Base-by-base conservation (phyloP, 1,284 basidiomycete genomes). In the Ustilago bromivora region DNA sequence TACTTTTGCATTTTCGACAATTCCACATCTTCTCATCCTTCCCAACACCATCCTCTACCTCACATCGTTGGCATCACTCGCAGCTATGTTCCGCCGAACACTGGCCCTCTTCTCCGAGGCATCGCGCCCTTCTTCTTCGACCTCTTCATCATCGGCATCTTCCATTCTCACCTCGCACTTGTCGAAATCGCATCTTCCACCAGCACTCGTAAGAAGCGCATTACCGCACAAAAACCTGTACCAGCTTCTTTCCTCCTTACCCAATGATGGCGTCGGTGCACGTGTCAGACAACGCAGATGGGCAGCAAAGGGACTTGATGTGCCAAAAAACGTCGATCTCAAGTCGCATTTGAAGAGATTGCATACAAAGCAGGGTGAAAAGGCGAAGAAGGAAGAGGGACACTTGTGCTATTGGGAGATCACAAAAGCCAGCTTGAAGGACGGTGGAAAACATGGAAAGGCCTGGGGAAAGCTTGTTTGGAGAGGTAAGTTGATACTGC, bases 361-460 rank as follows among this genome's bases (percentile, higher is more conserved):
- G 36, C 61, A 66, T 19, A n/a, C 53, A 17, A n/a, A 57, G 31
- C 23, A 19, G 17, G 51, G 59, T 4, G 53, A 4, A 10, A 57
- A 56, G 53, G 46, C 34, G 49, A 23, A 32, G 13, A 71, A 74
- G 57, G 53, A 71, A 0, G 49, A 72, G 13, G 66, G 43, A 4
- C 65, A 71, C 36, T 40, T 74, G 19, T 79, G 79, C 55, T 81
- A 81, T 19, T 81, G 79, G 79, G 62, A 70, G 34, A 60, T 81
- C 17, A 81, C 77, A 31, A 71, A 78, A 57, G 78, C 73, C 1
- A 55, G 56, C 43, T 62, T 81, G 58, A 81, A 80, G 69, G 67
- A 77, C 34, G 79, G 72, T 6, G 79, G 79, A 0, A 74, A 70
- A 8, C 77, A 81, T 55, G 79, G 79, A 17, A 81, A 80, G 65